Percentiles rank a stretch among this genome's conserved stretches.
These are phyloP conservation scores for Barnettozyma siamensis DNA, from an alignment of 805 yeast species.

Conservation along the genomic window DNA sequence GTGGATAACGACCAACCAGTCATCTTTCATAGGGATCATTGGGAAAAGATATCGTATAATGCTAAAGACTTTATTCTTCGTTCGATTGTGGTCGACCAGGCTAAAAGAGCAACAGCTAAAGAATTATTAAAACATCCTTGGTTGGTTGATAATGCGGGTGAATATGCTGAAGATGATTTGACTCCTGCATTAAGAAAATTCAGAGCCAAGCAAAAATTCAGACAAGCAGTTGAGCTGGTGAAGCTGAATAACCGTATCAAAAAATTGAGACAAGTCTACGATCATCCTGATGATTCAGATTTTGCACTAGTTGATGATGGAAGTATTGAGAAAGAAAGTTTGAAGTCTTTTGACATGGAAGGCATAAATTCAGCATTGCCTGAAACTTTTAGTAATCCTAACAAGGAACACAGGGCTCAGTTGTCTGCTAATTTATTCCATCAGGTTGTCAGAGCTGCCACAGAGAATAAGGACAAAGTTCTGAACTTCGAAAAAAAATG, in stretches of 20 bases:
- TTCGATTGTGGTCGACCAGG: constrained; percentile 65
- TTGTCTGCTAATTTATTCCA: constrained; percentile 54
- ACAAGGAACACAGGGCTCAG: constrained; percentile 10
- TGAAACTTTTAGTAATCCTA: constrained; percentile 4
- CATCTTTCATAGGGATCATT: constrained; percentile 85
- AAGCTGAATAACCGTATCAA: constrained; percentile 73
- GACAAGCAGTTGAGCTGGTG: constrained; percentile 81
- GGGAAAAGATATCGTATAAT: constrained; percentile 73
- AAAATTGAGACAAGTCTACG: constrained; percentile 54
- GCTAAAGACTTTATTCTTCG: constrained; percentile 75
- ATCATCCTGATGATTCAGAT: constrained; percentile 29
- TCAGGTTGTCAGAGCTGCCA: constrained; percentile 65
- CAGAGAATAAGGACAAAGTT: constrained; percentile 37
- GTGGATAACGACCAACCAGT: constrained; percentile 62
- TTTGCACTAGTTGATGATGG: constrained; percentile 26
- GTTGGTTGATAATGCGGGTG: constrained; percentile 50
- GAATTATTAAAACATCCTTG: constrained; percentile 69
- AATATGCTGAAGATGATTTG: constrained; percentile 51
- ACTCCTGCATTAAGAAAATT: constrained; percentile 76
- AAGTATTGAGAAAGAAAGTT: neutral
- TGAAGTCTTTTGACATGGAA: constrained; percentile 4
- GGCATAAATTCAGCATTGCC: constrained; percentile 9
- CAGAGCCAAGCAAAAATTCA: constrained; percentile 77
- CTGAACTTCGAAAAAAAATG: constrained; percentile 5
- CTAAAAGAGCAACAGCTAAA: constrained; percentile 59